Evolutionary conservation across 2,329 filamentous ascomycete species (phyloP).

Genomic region (Paecilomyces fulvus): DNA sequence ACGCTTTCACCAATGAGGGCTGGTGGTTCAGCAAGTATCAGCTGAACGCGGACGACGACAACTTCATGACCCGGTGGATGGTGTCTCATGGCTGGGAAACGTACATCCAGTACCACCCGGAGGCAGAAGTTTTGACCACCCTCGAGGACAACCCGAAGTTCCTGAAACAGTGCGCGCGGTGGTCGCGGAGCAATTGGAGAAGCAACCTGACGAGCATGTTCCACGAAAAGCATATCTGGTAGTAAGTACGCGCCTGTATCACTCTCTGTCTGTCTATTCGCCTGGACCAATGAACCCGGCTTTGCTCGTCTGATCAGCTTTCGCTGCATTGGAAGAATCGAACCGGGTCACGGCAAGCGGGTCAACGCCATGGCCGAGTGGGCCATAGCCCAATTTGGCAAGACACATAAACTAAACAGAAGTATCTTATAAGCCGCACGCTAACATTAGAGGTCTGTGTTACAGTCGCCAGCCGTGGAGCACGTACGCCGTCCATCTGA

Average conservation of each 20-base stretch:
- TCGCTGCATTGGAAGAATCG: background rate
- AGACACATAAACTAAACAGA: conserved; percentile 8
- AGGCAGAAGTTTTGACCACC: conserved; percentile 87
- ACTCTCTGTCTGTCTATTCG: conserved; percentile 8
- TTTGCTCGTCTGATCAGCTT: background rate
- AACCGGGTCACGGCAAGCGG: conserved; percentile 1
- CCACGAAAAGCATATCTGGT: conserved; percentile 74
- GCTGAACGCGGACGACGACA: conserved; percentile 94
- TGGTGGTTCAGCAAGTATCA: conserved; percentile 73
- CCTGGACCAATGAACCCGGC: background rate
- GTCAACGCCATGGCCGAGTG: conserved; percentile 4
- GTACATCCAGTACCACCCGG: conserved; percentile 85
- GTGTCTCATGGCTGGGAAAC: conserved; percentile 89
- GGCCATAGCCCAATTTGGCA: conserved; percentile 5
- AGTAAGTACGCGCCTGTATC: conserved; percentile 51
- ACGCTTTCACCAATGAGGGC: conserved; percentile 84
- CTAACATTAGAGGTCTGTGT: conserved; percentile 19
- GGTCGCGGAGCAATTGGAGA: conserved; percentile 96
- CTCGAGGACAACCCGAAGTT: conserved; percentile 84
- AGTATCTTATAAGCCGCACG: conserved; percentile 8
- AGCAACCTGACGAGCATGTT: conserved; percentile 90
- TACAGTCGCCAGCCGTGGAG: conserved; percentile 82
- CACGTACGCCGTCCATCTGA: conserved; percentile 84
- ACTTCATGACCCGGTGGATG: conserved; percentile 95
- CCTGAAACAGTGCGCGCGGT: conserved; percentile 84